phyloP scores from a whole-genome alignment of 2,329 filamentous ascomycete genomes.

The Neofusicoccum laricinum region DNA sequence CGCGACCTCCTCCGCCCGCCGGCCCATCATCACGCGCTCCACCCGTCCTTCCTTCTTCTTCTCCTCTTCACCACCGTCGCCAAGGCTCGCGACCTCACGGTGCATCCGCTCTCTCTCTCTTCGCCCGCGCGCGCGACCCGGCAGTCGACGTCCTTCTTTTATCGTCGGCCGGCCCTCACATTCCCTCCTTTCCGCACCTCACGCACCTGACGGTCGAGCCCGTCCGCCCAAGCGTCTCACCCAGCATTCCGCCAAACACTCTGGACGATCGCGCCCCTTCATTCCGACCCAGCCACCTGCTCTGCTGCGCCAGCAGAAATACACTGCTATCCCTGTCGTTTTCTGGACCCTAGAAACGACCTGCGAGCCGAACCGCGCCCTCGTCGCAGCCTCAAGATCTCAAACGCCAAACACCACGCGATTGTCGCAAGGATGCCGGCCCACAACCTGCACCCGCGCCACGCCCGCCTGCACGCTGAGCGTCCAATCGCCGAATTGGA shows the following conservation, averaged over 20 bases:
- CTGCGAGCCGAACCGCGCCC: neutral
- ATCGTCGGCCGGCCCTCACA: slow-evolving; percentile 18
- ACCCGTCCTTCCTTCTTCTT: neutral
- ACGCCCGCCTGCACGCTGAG: neutral
- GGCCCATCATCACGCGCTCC: neutral
- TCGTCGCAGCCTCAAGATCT: slow-evolving; percentile 3
- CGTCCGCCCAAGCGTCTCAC: neutral
- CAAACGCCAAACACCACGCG: neutral
- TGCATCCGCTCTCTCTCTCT: slow-evolving; percentile 6
- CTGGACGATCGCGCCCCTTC: slow-evolving; percentile 1
- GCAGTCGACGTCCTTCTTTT: slow-evolving; percentile 24
- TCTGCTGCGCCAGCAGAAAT: neutral
- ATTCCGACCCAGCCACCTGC: neutral
- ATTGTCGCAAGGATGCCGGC: slow-evolving; percentile 12
- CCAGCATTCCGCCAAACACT: neutral
- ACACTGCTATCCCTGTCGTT: slow-evolving; percentile 2
- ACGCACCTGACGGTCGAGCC: neutral
- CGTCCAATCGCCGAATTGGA: neutral
- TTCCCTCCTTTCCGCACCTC: neutral
- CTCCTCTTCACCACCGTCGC: slow-evolving; percentile 14
- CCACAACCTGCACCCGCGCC: slow-evolving; percentile 10
- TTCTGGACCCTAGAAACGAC: neutral
- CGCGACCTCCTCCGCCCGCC: neutral
- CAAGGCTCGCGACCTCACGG: slow-evolving; percentile 11
- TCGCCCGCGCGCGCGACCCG: slow-evolving; percentile 15